A percentile compares a stretch with the other conserved stretches of the same genome.
These are phyloP conservation scores for Collybia sp. DNA, from an alignment of 768 basidiomycete species.

Conservation along the genomic window DNA sequence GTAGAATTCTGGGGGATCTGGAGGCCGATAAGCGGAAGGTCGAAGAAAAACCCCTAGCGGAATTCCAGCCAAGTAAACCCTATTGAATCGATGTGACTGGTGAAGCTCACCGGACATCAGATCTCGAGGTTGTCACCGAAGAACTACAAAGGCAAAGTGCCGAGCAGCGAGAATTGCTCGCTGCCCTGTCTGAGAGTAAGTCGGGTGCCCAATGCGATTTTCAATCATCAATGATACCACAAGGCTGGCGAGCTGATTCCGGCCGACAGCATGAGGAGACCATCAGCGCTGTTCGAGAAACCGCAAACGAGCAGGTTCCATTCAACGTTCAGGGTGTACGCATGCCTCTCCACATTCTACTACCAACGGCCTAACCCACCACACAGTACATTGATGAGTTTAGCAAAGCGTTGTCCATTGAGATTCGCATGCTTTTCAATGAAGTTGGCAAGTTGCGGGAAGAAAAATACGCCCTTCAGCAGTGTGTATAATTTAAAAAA, in stretches of 20 bases:
- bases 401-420: constrained; percentile 76
- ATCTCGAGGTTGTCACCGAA: constrained; percentile 55
- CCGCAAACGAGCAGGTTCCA: constrained; percentile 71
- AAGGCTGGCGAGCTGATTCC: constrained; percentile 69
- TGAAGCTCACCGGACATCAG: constrained; percentile 23
- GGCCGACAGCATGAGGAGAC: constrained; percentile 63
- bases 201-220: constrained; percentile 1
- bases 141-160: constrained; percentile 54
- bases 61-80: constrained; percentile 51
- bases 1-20: constrained; percentile 52
- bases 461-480: constrained; percentile 71
- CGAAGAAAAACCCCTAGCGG: constrained; percentile 51
- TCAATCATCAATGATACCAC: neutral
- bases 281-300: constrained; percentile 60
- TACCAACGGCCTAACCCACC: neutral
- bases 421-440: constrained; percentile 77
- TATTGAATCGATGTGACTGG: constrained; percentile 9
- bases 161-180: constrained; percentile 55
- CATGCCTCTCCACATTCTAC: constrained; percentile 4
- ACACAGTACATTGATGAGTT: constrained; percentile 81
- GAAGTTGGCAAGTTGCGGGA: constrained; percentile 83
- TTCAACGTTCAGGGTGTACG: constrained; percentile 82
- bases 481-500: constrained; percentile 46
- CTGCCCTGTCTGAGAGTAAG: constrained; percentile 52
- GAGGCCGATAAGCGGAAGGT: constrained; percentile 43